Base-by-base conservation (phyloP, 148 eudicot species). In the Euryodendron excelsum region DNA sequence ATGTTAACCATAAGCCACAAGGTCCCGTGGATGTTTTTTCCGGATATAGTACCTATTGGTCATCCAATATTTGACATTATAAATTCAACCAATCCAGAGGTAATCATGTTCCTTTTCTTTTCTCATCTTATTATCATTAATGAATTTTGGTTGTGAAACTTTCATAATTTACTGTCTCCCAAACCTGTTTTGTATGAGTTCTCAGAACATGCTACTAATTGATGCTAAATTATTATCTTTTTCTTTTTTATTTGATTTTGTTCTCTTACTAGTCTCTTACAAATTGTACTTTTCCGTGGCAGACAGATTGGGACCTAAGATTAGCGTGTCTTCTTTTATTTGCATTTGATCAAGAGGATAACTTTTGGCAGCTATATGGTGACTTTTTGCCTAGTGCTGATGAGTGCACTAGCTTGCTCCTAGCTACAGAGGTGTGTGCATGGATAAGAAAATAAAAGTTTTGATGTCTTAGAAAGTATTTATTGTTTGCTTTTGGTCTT, bases 21-120 rank as follows among this genome's bases (percentile, higher is more conserved):
- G 82, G 89, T 88, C 30, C 99, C 99, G 23, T 96, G 99, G 99
- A 96, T 93, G 98, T 96, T 96, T 85, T 96, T 96, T 80, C 99
- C 99, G 0, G 98, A 96, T 87, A 90, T 93, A 59, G 75, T 96
- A 68, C 99, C 99, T 7, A 64, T 93, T 50, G 99, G 99, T 63
- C 98, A 96, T 88, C 99, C 99, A 63, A 93, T 96, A 81, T 96
- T 96, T 79, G 99, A 96, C 75, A 93, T 91, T 76, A 96, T 96
- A 62, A 91, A 96, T 83, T 91, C 98, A 77, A 91, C 99, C 58
- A 78, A 93, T 75, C 98, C 97, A 30, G 88, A 96, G 94, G 99
- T 96, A 90, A 56, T 39, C 64, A 61, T 34, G 31, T 65, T 73
- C 36, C 21, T 48, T 37, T 50, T 75, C 23, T 56, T 48, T 74